A percentile compares a stretch with the other conserved stretches of the same genome.
phyloP scores from a whole-genome alignment of 1,284 basidiomycete genomes.

The Mycena citricolor region DNA sequence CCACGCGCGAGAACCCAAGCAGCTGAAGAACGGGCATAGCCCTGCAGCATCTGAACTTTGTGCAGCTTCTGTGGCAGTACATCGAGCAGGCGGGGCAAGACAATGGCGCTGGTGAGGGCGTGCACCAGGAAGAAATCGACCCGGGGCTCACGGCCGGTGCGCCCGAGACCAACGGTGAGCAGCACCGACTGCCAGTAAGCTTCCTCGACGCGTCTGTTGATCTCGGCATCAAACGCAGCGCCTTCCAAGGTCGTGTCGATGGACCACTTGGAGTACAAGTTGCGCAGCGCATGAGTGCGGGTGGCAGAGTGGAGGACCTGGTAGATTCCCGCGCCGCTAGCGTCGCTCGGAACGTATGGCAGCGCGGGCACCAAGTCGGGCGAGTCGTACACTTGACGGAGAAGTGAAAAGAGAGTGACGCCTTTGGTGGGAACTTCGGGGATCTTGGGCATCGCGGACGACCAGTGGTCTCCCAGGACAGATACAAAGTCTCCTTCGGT shows the following conservation, averaged over 20 bases:
- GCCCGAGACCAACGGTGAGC: conserved; percentile 51
- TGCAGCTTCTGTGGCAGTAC: conserved; percentile 37
- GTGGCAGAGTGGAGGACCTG: conserved; percentile 38
- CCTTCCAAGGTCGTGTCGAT: conserved; percentile 35
- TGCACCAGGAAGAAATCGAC: conserved; percentile 79
- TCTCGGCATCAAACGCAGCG: conserved; percentile 33
- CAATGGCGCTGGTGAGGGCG: conserved; percentile 59
- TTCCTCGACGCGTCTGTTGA: conserved; percentile 52
- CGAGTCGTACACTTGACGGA: conserved; percentile 55
- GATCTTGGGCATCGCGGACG: conserved; percentile 21
- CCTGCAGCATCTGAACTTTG: conserved; percentile 49
- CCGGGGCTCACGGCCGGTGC: conserved; percentile 34
- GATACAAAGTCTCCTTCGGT: conserved; percentile 34
- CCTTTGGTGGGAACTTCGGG: conserved; percentile 26
- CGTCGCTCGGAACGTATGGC: conserved; percentile 50
- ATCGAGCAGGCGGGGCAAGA: conserved; percentile 51
- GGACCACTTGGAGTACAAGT: conserved; percentile 50
- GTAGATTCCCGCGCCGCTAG: conserved; percentile 37
- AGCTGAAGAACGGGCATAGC: conserved; percentile 46
- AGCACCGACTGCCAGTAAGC: conserved; percentile 52
- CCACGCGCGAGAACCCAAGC: conserved; percentile 51
- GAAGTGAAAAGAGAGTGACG: conserved; percentile 47
- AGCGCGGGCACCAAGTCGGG: conserved; percentile 50
- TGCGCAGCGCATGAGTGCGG: conserved; percentile 45
- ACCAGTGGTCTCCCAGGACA: conserved; percentile 19